These are phyloP conservation scores for Irpex lacteus DNA, from an alignment of 1,284 basidiomycete species.

Conservation along the genomic window DNA sequence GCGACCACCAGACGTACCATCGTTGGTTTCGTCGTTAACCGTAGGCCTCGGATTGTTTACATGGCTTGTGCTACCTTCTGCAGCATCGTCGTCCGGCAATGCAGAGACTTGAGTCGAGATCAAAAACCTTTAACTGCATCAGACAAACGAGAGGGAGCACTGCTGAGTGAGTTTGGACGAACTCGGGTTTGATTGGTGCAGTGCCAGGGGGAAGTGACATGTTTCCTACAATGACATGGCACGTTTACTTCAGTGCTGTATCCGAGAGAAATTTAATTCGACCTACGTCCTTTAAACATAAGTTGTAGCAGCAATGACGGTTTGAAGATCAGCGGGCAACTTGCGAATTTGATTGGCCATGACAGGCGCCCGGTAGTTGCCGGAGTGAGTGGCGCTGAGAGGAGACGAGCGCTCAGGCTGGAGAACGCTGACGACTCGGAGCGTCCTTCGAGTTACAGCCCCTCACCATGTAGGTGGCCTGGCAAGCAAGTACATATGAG, in stretches of 20 bases:
- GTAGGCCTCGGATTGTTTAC: constrained; percentile 23
- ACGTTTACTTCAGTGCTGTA: neutral
- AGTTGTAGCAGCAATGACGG: too few species aligned
- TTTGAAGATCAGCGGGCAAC: neutral
- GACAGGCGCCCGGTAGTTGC: neutral
- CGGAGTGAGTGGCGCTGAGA: neutral
- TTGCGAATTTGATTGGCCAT: neutral
- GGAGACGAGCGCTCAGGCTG: neutral
- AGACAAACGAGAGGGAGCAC: neutral
- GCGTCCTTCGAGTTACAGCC: too few species aligned
- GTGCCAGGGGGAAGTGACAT: constrained; percentile 44
- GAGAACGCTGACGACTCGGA: too few species aligned
- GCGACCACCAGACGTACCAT: constrained; percentile 22
- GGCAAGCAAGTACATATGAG: too few species aligned
- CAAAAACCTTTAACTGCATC: constrained; percentile 49
- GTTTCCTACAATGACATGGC: neutral
- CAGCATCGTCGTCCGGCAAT: constrained; percentile 71
- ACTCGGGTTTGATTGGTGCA: constrained; percentile 78
- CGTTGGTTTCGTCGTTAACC: constrained; percentile 24
- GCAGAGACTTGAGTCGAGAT: constrained; percentile 38
- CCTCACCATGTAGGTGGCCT: too few species aligned
- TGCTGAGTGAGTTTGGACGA: constrained; percentile 23
- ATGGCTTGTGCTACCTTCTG: constrained; percentile 60
- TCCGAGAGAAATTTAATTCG: neutral
- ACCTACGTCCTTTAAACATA: too few species aligned